A percentile compares a stretch with the other conserved stretches of the same genome.
These are phyloP conservation scores for Xylariaceae sp. DNA, from an alignment of 2,329 filamentous ascomycete genomes.

Conservation along the genomic window DNA sequence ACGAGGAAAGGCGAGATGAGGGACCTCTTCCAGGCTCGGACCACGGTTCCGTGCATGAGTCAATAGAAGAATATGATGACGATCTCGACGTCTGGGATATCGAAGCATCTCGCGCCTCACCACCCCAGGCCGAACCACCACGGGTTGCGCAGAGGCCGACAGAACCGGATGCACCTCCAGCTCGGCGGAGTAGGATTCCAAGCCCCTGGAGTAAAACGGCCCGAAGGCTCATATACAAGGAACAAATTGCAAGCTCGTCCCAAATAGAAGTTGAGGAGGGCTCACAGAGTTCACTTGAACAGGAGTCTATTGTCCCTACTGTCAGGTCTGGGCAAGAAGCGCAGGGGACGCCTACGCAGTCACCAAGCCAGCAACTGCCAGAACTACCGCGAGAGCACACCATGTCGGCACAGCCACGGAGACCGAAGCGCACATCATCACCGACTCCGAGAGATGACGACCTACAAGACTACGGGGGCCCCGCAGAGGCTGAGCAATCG, in stretches of 20 bases:
- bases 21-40: constrained; percentile 15
- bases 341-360: no score
- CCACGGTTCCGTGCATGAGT: constrained; percentile 13
- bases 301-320: no score
- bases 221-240: constrained; percentile 29
- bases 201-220: constrained; percentile 37
- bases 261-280: constrained; percentile 31
- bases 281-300: constrained; percentile 22
- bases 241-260: constrained; percentile 28
- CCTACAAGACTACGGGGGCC: constrained; percentile 8
- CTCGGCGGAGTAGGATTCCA: constrained; percentile 32
- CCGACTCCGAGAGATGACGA: constrained; percentile 4
- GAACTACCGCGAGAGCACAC: constrained; percentile 18
- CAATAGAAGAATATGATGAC: constrained; percentile 12
- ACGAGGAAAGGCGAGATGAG: constrained; percentile 17
- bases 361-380: constrained; percentile 9
- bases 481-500: not conserved
- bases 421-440: constrained; percentile 1
- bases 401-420: no score
- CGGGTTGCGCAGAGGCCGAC: constrained; percentile 14
- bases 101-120: constrained; percentile 46
- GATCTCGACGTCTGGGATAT: constrained; percentile 52
- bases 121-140: constrained; percentile 24
- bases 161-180: constrained; percentile 13
- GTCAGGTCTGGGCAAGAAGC: no score